Conservation (phyloP, 2,329 filamentous ascomycete species). For the Colletotrichum gigasporum region DNA sequence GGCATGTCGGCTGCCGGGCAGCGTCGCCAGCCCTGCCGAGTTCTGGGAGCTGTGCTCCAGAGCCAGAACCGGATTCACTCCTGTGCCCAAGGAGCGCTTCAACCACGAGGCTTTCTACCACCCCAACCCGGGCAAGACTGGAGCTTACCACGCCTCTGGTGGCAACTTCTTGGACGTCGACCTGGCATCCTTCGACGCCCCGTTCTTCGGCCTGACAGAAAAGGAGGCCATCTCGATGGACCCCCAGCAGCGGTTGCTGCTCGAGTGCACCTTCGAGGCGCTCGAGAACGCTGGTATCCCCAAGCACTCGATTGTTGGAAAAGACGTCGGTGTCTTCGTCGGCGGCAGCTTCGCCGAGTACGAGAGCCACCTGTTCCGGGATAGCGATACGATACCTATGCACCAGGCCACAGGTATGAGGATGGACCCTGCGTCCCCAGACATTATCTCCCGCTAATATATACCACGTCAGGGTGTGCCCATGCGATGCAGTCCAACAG, state of each 20-base stretch:
- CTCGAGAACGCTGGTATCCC: constrained; percentile 62
- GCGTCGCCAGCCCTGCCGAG: constrained; percentile 50
- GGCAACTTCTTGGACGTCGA: constrained; percentile 57
- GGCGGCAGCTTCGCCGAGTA: constrained; percentile 60
- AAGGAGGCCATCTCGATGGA: constrained; percentile 63
- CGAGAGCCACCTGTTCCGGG: constrained; percentile 53
- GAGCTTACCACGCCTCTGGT: constrained; percentile 38
- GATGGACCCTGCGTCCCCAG: neutral
- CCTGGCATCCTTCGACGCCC: constrained; percentile 57
- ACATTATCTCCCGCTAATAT: constrained; percentile 27
- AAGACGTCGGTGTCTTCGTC: constrained; percentile 60
- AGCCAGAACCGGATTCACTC: constrained; percentile 50
- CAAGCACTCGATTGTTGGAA: constrained; percentile 55
- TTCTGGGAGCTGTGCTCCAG: constrained; percentile 56
- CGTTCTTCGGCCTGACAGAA: constrained; percentile 62
- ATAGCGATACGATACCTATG: constrained; percentile 58
- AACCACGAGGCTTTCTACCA: constrained; percentile 52
- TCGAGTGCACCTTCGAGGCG: constrained; percentile 64
- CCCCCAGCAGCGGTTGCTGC: constrained; percentile 61
- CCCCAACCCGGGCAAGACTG: constrained; percentile 53
- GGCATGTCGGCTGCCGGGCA: constrained; percentile 56
- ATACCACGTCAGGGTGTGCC: constrained; percentile 48
- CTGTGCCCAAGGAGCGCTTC: constrained; percentile 58
- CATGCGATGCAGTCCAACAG: constrained; percentile 64
- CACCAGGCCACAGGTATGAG: constrained; percentile 59